A percentile compares a stretch with the other conserved stretches of the same genome.
These are phyloP conservation scores for Raphanus sativus DNA, from an alignment of 345 rosid species.

Conservation along the genomic window DNA sequence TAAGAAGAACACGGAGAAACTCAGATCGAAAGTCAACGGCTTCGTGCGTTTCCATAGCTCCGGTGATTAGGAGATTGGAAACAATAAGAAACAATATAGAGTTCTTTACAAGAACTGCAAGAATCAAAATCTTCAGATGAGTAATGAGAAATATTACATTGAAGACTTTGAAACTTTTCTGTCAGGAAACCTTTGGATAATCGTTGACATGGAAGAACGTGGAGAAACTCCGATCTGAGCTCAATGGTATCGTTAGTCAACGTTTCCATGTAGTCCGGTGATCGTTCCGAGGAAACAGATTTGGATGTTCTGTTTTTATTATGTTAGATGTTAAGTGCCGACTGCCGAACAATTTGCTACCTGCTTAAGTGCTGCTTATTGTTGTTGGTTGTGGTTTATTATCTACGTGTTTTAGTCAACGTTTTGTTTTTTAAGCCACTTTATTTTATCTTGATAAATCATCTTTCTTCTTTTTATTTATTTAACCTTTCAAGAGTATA, in stretches of 20 bases:
- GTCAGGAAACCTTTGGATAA: neutral
- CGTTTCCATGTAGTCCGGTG: neutral
- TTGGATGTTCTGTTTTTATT: neutral
- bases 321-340: neutral
- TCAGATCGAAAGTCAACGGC: constrained; percentile 48
- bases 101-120: neutral
- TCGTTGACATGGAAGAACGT: neutral
- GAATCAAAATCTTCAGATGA: neutral
- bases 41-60: constrained; percentile 34
- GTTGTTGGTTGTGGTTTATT: neutral
- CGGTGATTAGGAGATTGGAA: constrained; percentile 2
- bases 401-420: neutral
- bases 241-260: neutral
- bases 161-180: too few species aligned
- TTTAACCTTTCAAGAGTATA: neutral
- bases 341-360: too few species aligned
- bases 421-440: neutral
- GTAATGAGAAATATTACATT: too few species aligned
- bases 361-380: neutral
- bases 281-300: neutral
- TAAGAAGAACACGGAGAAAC: constrained; percentile 52
- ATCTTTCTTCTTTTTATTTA: neutral
- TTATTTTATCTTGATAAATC: neutral
- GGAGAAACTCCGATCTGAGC: neutral
- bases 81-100: neutral